These are phyloP conservation scores for Peronosclerospora sorghi DNA, from an alignment of 352 stramenopile species.

Conservation along the genomic window DNA sequence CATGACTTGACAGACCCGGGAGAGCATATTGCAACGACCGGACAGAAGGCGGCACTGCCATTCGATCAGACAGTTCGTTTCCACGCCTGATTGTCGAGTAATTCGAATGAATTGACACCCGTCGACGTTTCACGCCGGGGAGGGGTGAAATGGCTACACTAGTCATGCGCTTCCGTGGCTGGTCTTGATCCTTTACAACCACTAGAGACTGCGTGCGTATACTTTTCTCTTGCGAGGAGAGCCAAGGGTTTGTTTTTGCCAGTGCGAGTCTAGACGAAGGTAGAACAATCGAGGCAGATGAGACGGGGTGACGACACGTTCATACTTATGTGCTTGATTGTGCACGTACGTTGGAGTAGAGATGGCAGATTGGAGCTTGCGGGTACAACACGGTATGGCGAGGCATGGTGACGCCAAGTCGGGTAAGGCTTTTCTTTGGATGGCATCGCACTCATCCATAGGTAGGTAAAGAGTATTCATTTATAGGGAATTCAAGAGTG, in stretches of 20 bases:
- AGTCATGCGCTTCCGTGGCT: constrained; percentile 12
- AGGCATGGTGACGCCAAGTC: background rate
- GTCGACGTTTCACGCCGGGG: constrained; percentile 14
- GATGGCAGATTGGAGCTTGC: constrained; percentile 7
- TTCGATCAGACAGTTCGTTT: background rate
- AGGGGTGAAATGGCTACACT: constrained; percentile 1
- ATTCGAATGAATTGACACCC: constrained; percentile 7
- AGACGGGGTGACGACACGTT: constrained; percentile 4
- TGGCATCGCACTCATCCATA: background rate
- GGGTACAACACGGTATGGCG: constrained; percentile 16
- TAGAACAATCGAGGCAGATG: background rate
- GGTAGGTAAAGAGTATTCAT: too few species aligned
- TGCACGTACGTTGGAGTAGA: constrained; percentile 12
- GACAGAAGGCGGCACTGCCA: constrained; percentile 8
- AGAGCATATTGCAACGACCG: constrained; percentile 32
- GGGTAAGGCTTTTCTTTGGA: constrained; percentile 3
- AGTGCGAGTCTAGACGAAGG: constrained; percentile 6
- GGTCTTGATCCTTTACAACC: background rate
- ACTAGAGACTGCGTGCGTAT: background rate
- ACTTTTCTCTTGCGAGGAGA: constrained; percentile 10
- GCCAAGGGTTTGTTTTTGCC: constrained; percentile 5
- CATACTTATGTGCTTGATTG: background rate
- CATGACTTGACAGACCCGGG: constrained; percentile 21
- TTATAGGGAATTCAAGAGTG: too few species aligned
- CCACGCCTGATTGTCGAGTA: too few species aligned